phyloP scores from a whole-genome alignment of 73 alveolate genomes.

The Breviolum minutum region DNA sequence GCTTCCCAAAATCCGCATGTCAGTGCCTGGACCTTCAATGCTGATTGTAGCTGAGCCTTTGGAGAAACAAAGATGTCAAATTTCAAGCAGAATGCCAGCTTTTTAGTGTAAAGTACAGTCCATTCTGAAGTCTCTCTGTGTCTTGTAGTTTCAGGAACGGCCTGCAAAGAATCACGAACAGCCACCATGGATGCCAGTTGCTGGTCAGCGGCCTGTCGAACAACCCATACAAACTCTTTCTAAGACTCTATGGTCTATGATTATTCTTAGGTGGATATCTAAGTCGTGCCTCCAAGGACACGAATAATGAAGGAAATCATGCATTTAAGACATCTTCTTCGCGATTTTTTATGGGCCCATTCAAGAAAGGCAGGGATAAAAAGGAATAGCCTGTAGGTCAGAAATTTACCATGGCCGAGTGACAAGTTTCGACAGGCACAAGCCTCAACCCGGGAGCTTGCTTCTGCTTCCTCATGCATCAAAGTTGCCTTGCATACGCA shows the following conservation, averaged over 20 bases:
- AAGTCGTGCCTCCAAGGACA: no score
- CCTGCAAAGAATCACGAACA: conserved; percentile 74
- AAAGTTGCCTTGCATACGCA: conserved; percentile 22
- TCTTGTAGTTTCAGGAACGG: not conserved
- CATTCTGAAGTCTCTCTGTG: no score
- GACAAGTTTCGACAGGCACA: not conserved
- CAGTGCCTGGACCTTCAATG: conserved; percentile 39
- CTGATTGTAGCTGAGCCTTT: conserved; percentile 30
- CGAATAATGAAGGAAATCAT: no score
- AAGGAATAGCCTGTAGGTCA: no score
- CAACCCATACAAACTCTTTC: not conserved
- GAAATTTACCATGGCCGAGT: not conserved
- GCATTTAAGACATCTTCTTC: no score
- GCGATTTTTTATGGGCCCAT: no score
- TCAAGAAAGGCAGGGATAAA: no score
- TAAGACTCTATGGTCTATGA: no score
- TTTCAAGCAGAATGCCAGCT: not conserved
- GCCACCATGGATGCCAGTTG: conserved; percentile 86
- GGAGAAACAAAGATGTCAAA: not conserved
- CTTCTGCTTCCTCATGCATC: conserved; percentile 81
- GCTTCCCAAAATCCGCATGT: not conserved
- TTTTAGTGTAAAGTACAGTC: no score
- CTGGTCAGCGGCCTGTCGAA: conserved; percentile 48
- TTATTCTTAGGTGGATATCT: no score
- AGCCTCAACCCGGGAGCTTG: conserved; percentile 64